A percentile compares a stretch with the other conserved stretches of the same genome.
Conservation (phyloP, 345 rosid species). For the Pseudoturritis turrita region DNA sequence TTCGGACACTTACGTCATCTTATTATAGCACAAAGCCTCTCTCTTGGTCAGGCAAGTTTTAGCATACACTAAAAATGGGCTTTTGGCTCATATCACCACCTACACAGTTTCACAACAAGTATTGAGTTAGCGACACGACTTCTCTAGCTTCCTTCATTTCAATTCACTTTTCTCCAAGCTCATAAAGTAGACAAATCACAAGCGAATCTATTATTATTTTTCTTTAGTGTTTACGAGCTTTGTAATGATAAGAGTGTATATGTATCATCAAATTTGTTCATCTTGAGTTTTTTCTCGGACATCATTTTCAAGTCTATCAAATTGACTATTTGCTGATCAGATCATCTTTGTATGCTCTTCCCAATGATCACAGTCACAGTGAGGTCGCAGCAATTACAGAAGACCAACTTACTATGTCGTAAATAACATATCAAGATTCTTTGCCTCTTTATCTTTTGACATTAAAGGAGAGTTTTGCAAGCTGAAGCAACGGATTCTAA, state of each 20-base stretch:
- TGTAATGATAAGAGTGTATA: not conserved
- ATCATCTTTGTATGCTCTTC: not conserved
- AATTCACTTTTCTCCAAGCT: not conserved
- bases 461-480: constrained; percentile 6
- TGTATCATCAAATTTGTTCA: constrained; percentile 2
- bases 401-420: not conserved
- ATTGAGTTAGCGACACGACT: constrained; percentile 13
- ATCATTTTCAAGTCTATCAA: not conserved
- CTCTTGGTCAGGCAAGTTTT: not conserved
- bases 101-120: constrained; percentile 20
- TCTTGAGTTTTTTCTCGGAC: not conserved
- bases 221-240: not conserved
- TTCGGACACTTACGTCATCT: not conserved
- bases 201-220: not conserved
- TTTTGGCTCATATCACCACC: constrained; percentile 18
- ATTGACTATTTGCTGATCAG: not conserved
- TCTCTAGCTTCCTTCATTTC: not conserved
- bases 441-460: not conserved
- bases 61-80: not conserved
- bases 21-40: constrained; percentile 14
- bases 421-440: not conserved
- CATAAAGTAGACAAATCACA: not conserved
- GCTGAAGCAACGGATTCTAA: not conserved
- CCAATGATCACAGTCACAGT: not conserved
- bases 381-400: not conserved